phyloP scores from a whole-genome alignment of 306 rosid species.

The Trichosanthes truncata region DNA sequence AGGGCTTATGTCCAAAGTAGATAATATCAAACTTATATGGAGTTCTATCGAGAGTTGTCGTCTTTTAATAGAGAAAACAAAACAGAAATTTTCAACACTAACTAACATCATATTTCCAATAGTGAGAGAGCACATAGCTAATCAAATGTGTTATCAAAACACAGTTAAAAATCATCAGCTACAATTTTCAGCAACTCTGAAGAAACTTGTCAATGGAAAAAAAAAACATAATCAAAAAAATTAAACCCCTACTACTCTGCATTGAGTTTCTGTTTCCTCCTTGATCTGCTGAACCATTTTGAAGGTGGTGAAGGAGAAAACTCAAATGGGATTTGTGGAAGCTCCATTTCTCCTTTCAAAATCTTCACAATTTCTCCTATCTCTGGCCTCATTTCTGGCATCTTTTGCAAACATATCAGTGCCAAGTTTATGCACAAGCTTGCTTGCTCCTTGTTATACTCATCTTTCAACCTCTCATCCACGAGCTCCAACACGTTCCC shows the following conservation, averaged over 20 bases:
- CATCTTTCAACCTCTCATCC: constrained; percentile 68
- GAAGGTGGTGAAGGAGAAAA: constrained; percentile 91
- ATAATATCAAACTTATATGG: too few relatives aligned
- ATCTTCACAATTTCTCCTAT: constrained; percentile 75
- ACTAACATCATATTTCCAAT: neutral
- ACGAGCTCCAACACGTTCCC: constrained; percentile 77
- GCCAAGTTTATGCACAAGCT: constrained; percentile 77
- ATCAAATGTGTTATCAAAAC: neutral
- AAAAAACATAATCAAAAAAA: neutral
- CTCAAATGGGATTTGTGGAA: constrained; percentile 67
- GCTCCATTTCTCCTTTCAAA: constrained; percentile 82
- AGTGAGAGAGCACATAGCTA: neutral
- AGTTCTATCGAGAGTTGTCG: too few relatives aligned
- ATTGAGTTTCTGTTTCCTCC: constrained; percentile 45
- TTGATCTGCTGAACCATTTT: constrained; percentile 53
- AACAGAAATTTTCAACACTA: neutral
- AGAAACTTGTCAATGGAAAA: neutral
- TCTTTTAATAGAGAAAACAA: too few relatives aligned
- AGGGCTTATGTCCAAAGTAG: too few relatives aligned
- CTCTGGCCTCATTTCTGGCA: constrained; percentile 83
- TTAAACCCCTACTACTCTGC: constrained; percentile 27
- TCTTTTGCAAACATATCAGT: constrained; percentile 62
- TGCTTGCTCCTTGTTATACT: constrained; percentile 68
- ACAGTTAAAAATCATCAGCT: neutral
- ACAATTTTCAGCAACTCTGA: neutral